Base-by-base conservation (phyloP, 208 protist genomes). In the Crithidia thermophila region DNA sequence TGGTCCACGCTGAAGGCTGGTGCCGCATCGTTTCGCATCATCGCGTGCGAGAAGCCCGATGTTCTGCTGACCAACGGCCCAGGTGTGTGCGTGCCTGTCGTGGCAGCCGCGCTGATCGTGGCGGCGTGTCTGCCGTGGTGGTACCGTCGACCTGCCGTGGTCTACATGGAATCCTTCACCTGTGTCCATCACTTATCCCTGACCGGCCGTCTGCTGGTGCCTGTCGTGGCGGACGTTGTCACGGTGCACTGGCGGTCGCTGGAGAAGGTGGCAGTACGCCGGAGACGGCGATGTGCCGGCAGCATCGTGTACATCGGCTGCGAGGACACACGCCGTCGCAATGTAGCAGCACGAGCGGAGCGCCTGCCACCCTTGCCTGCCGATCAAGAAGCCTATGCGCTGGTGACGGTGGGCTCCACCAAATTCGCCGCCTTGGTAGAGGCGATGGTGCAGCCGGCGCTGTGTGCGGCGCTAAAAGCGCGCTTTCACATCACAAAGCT, bases 331-430 rank as follows among this genome's bases (percentile, higher is more conserved):
- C 20, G 8, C 28, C 55, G 42, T 18, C 42, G 6, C 13, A 10
- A 33, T 8, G 30, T 13, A 6, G 42, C 23, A 13, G 55, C 51
- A 27, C n/a, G 2, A 4, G 31, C 13, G 18, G 21, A 40, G 21
- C 45, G n/a, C 5, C 56, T 51, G 27, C 49, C 36, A 27, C 14
- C 37, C n/a, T 37, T 28, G 6, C 27, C 43, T 3, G 31, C 28
- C 2, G 46, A n/a, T 14, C 56, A 53, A 14, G 49, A 72, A 39
- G 43, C 42, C 23, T 86, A 83, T 50, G 92, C 90, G 25, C 51
- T 97, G 11, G 88, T 96, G 43, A 97, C 91, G 43, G 94, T 97
- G 16, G 94, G 94, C 20, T 95, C 90, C 10, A 97, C 94, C 2
- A 68, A 82, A 64, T 96, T 94, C 55, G 75, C 90, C 39, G 57